These are phyloP conservation scores for Pseudogymnoascus sp. DNA, from an alignment of 2,329 filamentous ascomycete species.

Conservation along the genomic window DNA sequence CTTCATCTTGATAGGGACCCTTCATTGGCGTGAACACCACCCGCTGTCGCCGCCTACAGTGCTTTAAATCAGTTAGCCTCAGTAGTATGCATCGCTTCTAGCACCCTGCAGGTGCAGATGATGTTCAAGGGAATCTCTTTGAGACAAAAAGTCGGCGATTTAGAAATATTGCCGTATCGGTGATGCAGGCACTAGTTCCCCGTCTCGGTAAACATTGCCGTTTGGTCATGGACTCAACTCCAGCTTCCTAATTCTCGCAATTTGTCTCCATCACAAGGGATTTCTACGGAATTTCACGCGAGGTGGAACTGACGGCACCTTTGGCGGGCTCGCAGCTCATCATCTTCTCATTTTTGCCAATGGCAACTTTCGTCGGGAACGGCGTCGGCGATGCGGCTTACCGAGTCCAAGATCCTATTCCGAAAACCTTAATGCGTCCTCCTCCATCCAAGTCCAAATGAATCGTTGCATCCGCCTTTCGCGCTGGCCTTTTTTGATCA, in stretches of 20 bases:
- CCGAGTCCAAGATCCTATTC: neutral
- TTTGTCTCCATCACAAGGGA: neutral
- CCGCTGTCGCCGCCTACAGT: neutral
- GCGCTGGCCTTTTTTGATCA: neutral
- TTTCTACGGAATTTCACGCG: neutral
- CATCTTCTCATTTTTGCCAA: neutral
- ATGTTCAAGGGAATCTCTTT: neutral
- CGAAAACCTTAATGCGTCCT: neutral
- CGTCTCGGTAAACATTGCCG: constrained; percentile 5
- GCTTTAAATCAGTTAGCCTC: neutral
- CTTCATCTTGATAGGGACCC: neutral
- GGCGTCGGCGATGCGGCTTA: neutral
- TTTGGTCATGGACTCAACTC: neutral
- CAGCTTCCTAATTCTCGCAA: neutral
- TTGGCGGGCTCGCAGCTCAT: neutral
- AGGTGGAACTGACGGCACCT: neutral
- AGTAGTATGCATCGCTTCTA: neutral
- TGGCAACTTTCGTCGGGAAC: neutral
- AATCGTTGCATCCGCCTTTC: neutral
- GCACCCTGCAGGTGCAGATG: neutral
- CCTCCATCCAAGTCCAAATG: neutral
- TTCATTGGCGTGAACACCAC: neutral
- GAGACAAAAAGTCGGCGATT: neutral
- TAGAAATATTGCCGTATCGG: neutral
- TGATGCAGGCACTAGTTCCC: neutral